Base-by-base conservation (phyloP, 345 rosid species). In the Salix udensis region DNA sequence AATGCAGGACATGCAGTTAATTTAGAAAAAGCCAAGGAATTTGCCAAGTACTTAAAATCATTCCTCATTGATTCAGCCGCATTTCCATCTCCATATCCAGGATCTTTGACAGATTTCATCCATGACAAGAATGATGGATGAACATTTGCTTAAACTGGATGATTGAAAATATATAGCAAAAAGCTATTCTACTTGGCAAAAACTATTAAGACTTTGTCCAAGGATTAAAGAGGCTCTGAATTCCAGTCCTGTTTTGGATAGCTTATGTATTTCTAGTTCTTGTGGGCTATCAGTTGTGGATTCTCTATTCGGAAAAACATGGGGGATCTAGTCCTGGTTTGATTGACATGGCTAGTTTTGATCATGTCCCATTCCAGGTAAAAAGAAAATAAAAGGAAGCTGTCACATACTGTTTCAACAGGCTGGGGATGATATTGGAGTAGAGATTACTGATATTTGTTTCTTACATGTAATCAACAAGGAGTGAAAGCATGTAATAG, bases 1-100 rank as follows among this genome's bases (percentile, higher is more conserved):
- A 73, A 83, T 14, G 84, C 84, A 16, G 82, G 90, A 44, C 91
- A 88, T 82, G 91, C 90, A 16, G 91, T 86, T 1, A 89, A 86
- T 76, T 50, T 89, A 65, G 93, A 88, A 48, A 85, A 88, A 79
- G 66, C 89, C 2, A 88, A 80, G 68, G 87, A 88, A 24, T 89
- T 88, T 10, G 73, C 67, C 50, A 85, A 85, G 42, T 87, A 88
- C 50, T 80, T 86, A 13, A 85, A 78, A 71, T 83, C 85, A 11
- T 87, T 86, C 68, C 88, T 85, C 14, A 19, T 71, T 65, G 71
- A 74, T 71, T 40, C 74, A 9, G 6, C 48, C 1, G 44, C 44
- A 40, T 40, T 2, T 46, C 7, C 46, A 7, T 7, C 66, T 12
- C 40, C 74, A 19, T 26, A 7, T 36, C 53, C 64, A 14, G 48